phyloP scores from a whole-genome alignment of 163 green algal genomes.

The Scenedesmus sp. region DNA sequence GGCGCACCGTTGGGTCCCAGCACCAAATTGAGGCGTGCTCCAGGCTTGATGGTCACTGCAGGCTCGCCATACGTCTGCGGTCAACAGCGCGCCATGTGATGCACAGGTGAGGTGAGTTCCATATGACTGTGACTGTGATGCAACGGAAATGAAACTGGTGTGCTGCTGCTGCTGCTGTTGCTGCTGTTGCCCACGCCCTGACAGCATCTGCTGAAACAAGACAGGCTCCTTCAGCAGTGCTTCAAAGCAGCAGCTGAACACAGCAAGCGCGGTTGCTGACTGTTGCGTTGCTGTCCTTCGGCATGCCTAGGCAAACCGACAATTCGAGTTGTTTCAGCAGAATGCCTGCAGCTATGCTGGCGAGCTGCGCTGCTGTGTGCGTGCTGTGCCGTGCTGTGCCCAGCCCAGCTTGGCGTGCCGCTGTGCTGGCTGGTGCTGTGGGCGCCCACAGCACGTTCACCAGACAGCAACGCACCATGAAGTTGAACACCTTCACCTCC shows the following conservation, averaged over 20 bases:
- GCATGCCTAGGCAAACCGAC: no score
- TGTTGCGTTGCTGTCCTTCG: no score
- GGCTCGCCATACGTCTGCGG: slow-evolving; percentile 78
- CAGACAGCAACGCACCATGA: slow-evolving; percentile 80
- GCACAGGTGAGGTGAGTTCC: slow-evolving; percentile 55
- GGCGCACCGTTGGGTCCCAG: slow-evolving; percentile 94
- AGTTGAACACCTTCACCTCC: slow-evolving; percentile 85
- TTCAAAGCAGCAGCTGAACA: not conserved
- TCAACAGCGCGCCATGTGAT: not conserved
- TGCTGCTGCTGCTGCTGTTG: not conserved
- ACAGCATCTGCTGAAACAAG: not conserved
- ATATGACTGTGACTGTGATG: not conserved
- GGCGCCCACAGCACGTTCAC: not conserved
- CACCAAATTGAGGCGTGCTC: slow-evolving; percentile 94
- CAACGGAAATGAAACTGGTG: not conserved
- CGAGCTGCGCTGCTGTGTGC: not conserved
- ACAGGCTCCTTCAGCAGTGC: not conserved
- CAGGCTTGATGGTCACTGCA: slow-evolving; percentile 76
- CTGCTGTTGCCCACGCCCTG: not conserved
- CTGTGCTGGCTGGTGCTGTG: not conserved
- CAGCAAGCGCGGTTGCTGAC: not conserved
- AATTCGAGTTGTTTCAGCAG: no score
- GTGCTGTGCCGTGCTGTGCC: not conserved
- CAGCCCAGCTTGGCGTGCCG: not conserved
- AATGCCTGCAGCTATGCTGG: not conserved